Conservation (phyloP, 495 filamentous ascomycete genomes). For the Neurospora sp. region DNA sequence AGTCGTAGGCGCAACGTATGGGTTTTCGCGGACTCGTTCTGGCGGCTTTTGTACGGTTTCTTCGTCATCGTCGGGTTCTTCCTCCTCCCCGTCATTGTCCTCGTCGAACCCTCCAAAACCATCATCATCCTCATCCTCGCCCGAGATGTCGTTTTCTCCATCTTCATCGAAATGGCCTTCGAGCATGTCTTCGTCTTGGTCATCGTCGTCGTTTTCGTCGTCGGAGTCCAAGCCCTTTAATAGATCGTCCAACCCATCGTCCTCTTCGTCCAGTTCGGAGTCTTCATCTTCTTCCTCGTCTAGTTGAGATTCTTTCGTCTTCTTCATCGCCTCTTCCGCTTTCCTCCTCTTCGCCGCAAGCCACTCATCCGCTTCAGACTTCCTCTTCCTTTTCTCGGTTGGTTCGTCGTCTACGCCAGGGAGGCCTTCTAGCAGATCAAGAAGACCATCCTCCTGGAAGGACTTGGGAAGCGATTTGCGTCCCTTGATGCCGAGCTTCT, state of each 20-base stretch:
- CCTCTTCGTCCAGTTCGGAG: slow-evolving; percentile 6
- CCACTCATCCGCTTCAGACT: slow-evolving; percentile 49
- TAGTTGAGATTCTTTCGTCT: slow-evolving; percentile 9
- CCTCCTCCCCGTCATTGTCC: slow-evolving; percentile 6
- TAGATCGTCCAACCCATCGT: slow-evolving; percentile 24
- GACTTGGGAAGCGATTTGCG: slow-evolving; percentile 65
- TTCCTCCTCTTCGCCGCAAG: slow-evolving; percentile 38
- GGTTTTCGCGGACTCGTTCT: slow-evolving; percentile 36
- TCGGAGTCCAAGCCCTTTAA: neutral
- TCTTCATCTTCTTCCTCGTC: slow-evolving; percentile 26
- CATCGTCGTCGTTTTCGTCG: slow-evolving; percentile 15
- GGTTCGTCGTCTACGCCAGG: slow-evolving; percentile 42
- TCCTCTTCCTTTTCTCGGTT: slow-evolving; percentile 55
- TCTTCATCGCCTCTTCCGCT: slow-evolving; percentile 17
- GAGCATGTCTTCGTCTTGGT: slow-evolving; percentile 15
- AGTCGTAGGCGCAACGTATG: slow-evolving; percentile 40
- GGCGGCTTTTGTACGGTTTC: neutral
- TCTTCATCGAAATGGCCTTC: neutral
- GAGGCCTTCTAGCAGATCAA: slow-evolving; percentile 65
- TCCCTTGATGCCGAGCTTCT: slow-evolving; percentile 65
- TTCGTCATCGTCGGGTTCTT: slow-evolving; percentile 1
- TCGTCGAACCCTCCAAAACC: slow-evolving; percentile 26
- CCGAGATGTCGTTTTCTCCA: neutral
- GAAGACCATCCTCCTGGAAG: slow-evolving; percentile 79
- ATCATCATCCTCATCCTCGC: slow-evolving; percentile 20